phyloP scores from a whole-genome alignment of 1,284 basidiomycete species.

The Ganoderma sinense region DNA sequence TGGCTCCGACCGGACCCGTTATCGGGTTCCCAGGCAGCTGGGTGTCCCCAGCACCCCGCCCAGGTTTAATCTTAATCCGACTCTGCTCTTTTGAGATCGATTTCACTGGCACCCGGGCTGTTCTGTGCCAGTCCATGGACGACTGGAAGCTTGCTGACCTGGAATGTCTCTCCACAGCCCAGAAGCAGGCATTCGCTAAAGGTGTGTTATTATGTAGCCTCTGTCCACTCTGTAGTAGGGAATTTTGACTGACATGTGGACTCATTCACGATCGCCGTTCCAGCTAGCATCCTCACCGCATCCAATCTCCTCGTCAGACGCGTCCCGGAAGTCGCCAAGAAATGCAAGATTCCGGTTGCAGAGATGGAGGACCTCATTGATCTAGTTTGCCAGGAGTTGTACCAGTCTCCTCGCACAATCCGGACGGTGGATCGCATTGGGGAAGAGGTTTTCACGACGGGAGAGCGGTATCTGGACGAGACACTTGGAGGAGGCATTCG shows the following conservation, averaged over 20 bases:
- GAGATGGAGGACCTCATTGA: slow-evolving; percentile 60
- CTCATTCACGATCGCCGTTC: not conserved
- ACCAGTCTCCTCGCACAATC: slow-evolving; percentile 45
- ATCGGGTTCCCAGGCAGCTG: too few species aligned
- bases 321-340: slow-evolving; percentile 57
- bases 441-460: slow-evolving; percentile 67
- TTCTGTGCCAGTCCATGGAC: slow-evolving; percentile 8
- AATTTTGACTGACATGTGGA: not conserved
- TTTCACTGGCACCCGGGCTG: too few species aligned
- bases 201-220: slow-evolving; percentile 16
- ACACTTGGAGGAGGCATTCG: slow-evolving; percentile 78
- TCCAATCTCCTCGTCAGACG: slow-evolving; percentile 58
- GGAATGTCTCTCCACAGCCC: slow-evolving; percentile 6
- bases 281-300: slow-evolving; percentile 41
- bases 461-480: slow-evolving; percentile 70
- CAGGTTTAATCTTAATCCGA: too few species aligned
- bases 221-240: not conserved
- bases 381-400: slow-evolving; percentile 49
- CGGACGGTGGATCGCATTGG: slow-evolving; percentile 44
- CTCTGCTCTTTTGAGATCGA: too few species aligned
- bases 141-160: slow-evolving; percentile 10
- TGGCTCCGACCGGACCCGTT: too few species aligned
- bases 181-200: slow-evolving; percentile 27
- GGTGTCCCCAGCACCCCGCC: too few species aligned
- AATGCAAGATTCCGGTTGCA: slow-evolving; percentile 55